phyloP scores from a whole-genome alignment of 169 alveolate species.

The Eimeria acervulina region DNA sequence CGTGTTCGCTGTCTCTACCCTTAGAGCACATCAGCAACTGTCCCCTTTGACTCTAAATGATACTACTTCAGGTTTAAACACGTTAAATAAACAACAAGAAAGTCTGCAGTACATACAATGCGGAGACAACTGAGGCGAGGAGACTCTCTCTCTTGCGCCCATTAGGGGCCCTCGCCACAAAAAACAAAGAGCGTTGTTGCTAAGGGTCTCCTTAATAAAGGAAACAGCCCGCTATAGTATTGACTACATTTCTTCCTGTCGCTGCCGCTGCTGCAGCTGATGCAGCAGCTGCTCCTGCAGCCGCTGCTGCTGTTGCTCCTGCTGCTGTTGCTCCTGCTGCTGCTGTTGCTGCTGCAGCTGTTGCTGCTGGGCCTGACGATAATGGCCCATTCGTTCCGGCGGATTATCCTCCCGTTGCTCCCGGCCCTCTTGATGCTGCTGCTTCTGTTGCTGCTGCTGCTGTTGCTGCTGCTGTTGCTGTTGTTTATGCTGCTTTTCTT shows the following conservation, averaged over 20 bases:
- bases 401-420: background rate
- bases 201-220: background rate
- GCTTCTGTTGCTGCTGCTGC: constrained; percentile 27
- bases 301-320: background rate
- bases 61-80: no score
- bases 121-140: background rate
- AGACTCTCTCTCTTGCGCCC: background rate
- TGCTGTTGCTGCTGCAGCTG: constrained; percentile 1
- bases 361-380: background rate
- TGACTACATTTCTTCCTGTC: constrained; percentile 56
- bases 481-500: constrained; percentile 39
- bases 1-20: background rate
- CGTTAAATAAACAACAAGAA: background rate
- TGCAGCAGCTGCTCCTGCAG: background rate
- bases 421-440: background rate
- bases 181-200: background rate
- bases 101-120: background rate
- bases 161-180: background rate
- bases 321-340: background rate
- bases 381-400: background rate
- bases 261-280: constrained; percentile 41
- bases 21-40: background rate
- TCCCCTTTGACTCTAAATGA: no score
- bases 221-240: background rate
- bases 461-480: constrained; percentile 36